Evolutionary conservation across 1,139 yeast genomes (phyloP).

Genomic region (Trichomonascaceae sp.): DNA sequence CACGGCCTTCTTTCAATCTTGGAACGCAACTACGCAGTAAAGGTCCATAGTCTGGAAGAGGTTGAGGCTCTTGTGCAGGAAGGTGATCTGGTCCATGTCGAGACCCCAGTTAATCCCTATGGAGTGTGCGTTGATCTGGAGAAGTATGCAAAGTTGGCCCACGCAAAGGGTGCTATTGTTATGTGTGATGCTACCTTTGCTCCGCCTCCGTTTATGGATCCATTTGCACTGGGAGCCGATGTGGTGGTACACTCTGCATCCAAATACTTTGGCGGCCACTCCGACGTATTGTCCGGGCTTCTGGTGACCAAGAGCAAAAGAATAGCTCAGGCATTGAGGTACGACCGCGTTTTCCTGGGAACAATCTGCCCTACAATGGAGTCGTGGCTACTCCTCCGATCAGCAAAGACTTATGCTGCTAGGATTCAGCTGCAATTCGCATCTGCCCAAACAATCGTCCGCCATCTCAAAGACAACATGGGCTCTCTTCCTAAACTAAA

Average conservation of each 20-base stretch:
- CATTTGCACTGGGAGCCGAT: constrained; percentile 72
- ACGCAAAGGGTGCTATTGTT: constrained; percentile 52
- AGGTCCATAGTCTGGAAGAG: constrained; percentile 37
- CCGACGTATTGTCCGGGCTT: constrained; percentile 79
- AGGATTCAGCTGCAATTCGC: constrained; percentile 55
- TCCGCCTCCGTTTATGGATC: constrained; percentile 80
- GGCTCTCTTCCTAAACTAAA: constrained; percentile 36
- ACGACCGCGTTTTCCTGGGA: constrained; percentile 60
- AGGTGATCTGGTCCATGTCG: constrained; percentile 76
- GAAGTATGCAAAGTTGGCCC: constrained; percentile 53
- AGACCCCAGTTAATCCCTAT: constrained; percentile 79
- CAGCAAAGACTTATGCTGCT: constrained; percentile 65
- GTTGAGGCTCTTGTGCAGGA: constrained; percentile 38
- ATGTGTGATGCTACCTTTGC: constrained; percentile 83
- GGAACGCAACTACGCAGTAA: constrained; percentile 45
- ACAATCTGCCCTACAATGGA: constrained; percentile 71
- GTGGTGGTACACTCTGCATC: constrained; percentile 82
- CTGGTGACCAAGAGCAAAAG: constrained; percentile 46
- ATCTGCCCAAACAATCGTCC: constrained; percentile 51
- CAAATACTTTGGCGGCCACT: constrained; percentile 86
- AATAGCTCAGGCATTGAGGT: constrained; percentile 33
- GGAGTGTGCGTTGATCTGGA: constrained; percentile 57
- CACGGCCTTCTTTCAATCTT: constrained; percentile 55
- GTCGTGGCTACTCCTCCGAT: constrained; percentile 57
- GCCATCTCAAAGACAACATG: constrained; percentile 39